These are phyloP conservation scores for Metarhizium album DNA, from an alignment of 2,329 filamentous ascomycete species.

Conservation along the genomic window DNA sequence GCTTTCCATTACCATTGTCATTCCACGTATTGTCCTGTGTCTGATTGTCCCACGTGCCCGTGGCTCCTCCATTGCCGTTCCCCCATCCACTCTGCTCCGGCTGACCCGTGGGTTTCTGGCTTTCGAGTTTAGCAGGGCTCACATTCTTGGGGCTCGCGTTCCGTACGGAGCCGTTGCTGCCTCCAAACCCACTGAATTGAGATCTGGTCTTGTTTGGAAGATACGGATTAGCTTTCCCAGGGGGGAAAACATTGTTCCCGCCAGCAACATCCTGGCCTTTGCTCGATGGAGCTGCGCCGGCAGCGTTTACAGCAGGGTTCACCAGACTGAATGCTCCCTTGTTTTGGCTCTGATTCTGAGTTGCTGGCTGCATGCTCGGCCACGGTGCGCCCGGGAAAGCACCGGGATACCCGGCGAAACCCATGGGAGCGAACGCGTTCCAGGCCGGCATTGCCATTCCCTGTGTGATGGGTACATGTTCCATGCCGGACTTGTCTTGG, in stretches of 20 bases:
- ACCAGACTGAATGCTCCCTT: constrained; percentile 9
- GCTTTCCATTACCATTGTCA: neutral
- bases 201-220: constrained; percentile 12
- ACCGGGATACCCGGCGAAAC: constrained; percentile 10
- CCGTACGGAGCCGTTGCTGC: neutral
- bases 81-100: neutral
- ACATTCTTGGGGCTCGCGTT: constrained; percentile 2
- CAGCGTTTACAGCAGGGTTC: constrained; percentile 1
- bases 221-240: constrained; percentile 17
- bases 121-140: constrained; percentile 1
- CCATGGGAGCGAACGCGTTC: constrained; percentile 13
- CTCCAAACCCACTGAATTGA: constrained; percentile 12
- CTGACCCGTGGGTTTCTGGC: neutral
- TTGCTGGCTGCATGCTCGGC: neutral
- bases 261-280: constrained; percentile 15
- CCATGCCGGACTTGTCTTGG: constrained; percentile 8
- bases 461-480: constrained; percentile 21
- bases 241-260: constrained; percentile 21
- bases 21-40: neutral
- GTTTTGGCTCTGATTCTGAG: neutral
- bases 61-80: constrained; percentile 6
- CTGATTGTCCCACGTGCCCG: neutral
- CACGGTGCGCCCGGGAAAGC: constrained; percentile 1
- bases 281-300: constrained; percentile 8
- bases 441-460: constrained; percentile 15